Conservation (phyloP, 1,284 basidiomycete genomes). For the Ceratobasidium sp. region DNA sequence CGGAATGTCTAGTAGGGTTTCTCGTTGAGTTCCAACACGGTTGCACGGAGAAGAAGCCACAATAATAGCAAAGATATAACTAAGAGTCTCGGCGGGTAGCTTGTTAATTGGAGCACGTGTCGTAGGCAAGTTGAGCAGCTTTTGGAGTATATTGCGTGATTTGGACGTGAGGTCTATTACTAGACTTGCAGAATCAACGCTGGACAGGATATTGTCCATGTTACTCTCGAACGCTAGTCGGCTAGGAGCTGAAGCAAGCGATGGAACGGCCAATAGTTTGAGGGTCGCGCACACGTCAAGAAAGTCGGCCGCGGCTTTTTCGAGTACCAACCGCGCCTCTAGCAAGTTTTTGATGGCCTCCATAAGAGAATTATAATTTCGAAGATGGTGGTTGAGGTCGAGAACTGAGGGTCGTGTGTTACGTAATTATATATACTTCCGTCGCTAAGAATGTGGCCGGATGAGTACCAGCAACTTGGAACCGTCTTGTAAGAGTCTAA, state of each 20-base stretch:
- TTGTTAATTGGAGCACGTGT: not conserved
- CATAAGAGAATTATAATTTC: no score
- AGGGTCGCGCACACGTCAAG: not conserved
- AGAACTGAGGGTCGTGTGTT: no score
- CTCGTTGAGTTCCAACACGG: not conserved
- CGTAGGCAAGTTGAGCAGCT: not conserved
- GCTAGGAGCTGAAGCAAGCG: not conserved
- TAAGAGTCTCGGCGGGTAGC: not conserved
- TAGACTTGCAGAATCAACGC: not conserved
- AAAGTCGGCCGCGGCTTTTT: not conserved
- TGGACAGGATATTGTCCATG: not conserved
- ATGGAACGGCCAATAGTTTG: not conserved
- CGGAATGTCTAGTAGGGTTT: not conserved
- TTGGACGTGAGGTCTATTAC: not conserved
- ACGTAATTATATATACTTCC: no score
- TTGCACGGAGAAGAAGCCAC: not conserved
- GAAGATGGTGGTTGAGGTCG: no score
- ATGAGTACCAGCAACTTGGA: no score
- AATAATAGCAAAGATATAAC: not conserved
- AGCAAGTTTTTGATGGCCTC: not conserved
- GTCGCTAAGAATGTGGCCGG: no score
- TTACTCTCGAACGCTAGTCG: not conserved
- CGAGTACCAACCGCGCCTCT: not conserved
- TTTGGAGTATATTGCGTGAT: not conserved
- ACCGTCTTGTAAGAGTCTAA: no score